Percentiles rank a stretch among this genome's conserved stretches.
phyloP scores from a whole-genome alignment of 345 rosid species.

The Microcos paniculata region DNA sequence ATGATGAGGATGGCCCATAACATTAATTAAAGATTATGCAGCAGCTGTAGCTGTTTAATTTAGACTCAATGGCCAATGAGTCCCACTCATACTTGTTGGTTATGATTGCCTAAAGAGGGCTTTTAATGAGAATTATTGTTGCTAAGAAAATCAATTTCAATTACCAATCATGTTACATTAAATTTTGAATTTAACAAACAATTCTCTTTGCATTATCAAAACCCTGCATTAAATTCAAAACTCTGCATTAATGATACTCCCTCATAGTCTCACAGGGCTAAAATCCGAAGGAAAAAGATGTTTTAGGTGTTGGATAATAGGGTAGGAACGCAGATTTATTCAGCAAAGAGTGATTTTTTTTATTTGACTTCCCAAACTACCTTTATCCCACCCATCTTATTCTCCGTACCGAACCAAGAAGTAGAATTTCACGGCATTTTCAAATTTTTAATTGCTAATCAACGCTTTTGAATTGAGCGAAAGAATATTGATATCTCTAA shows the following conservation, averaged over 20 bases:
- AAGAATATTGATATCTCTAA: too few relatives aligned
- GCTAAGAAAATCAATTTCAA: background rate
- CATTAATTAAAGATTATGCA: background rate
- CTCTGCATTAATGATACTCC: background rate
- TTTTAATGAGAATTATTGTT: background rate
- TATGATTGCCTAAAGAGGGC: conserved; percentile 3
- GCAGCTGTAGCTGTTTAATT: background rate
- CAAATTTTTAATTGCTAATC: too few relatives aligned
- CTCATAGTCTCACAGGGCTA: background rate
- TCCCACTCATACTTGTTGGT: background rate
- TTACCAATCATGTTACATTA: background rate
- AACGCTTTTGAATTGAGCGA: too few relatives aligned
- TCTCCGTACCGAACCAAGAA: too few relatives aligned
- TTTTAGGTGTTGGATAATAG: too few relatives aligned
- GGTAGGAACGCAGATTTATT: too few relatives aligned
- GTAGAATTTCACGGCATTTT: too few relatives aligned
- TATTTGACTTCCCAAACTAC: too few relatives aligned
- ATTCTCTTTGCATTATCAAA: too few relatives aligned
- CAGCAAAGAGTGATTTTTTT: too few relatives aligned
- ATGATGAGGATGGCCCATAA: background rate
- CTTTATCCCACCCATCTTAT: too few relatives aligned
- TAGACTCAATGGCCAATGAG: background rate
- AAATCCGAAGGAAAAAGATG: background rate
- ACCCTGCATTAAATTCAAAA: background rate
- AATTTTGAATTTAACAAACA: too few relatives aligned